These are phyloP conservation scores for Dothidotthia symphoricarpi DNA, from an alignment of 2,329 filamentous ascomycete genomes.

Conservation along the genomic window DNA sequence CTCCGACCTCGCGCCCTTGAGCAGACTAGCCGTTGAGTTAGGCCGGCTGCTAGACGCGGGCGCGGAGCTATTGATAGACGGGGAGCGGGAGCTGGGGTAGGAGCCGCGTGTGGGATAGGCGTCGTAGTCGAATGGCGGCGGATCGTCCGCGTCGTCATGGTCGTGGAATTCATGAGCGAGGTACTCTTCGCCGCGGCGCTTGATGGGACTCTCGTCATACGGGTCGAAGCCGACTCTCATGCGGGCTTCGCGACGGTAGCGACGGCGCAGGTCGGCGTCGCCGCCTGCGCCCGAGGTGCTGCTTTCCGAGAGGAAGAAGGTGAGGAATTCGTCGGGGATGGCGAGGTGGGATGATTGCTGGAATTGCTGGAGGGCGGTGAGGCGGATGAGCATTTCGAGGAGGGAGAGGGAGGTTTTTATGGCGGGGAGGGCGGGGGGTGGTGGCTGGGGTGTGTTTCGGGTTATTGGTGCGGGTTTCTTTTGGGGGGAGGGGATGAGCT, in stretches of 20 bases:
- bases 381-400: constrained; percentile 82
- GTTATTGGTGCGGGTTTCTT: constrained; percentile 17
- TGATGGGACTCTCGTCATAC: constrained; percentile 69
- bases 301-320: constrained; percentile 76
- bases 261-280: constrained; percentile 60
- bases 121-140: constrained; percentile 28
- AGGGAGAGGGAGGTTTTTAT: constrained; percentile 72
- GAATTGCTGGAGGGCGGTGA: constrained; percentile 86
- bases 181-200: constrained; percentile 65
- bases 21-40: not conserved
- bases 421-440: constrained; percentile 40
- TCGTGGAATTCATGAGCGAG: constrained; percentile 46
- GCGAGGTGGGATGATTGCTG: constrained; percentile 86
- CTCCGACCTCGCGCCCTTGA: not conserved
- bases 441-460: constrained; percentile 4
- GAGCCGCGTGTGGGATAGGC: constrained; percentile 27
- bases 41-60: not conserved
- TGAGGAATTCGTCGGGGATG: constrained; percentile 83
- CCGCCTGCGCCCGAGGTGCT: constrained; percentile 65
- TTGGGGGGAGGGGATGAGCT: constrained; percentile 29
- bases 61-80: not conserved
- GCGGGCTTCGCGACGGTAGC: constrained; percentile 59
- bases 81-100: constrained; percentile 18
- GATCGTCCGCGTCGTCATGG: not conserved
- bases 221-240: constrained; percentile 67